phyloP scores from a whole-genome alignment of 768 basidiomycete genomes.

The Termitomyces sp. region DNA sequence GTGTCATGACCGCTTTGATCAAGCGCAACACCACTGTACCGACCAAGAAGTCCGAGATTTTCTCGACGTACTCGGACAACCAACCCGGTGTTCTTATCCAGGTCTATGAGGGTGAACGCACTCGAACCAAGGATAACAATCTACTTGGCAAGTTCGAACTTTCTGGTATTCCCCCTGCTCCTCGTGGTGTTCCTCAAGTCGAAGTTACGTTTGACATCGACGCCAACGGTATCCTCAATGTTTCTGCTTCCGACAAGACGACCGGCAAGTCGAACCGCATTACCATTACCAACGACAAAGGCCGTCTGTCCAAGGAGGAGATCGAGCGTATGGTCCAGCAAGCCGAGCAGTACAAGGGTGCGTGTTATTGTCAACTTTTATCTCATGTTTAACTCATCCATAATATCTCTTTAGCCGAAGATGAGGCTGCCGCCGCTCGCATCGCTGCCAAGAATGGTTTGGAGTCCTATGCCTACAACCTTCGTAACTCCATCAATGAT shows the following conservation, averaged over 20 bases:
- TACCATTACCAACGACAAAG: conserved; percentile 96
- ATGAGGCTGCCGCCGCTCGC: conserved; percentile 81
- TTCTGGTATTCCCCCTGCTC: conserved; percentile 93
- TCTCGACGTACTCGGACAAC: conserved; percentile 98
- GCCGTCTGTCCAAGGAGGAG: conserved; percentile 94
- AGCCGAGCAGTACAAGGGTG: conserved; percentile 89
- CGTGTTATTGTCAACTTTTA: neutral
- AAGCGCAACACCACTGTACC: conserved; percentile 99
- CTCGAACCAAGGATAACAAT: conserved; percentile 98
- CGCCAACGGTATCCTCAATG: conserved; percentile 94
- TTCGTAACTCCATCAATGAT: conserved; percentile 84
- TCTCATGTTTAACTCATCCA: neutral
- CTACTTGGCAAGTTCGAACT: conserved; percentile 98
- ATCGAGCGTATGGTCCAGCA: conserved; percentile 97
- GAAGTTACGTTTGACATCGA: conserved; percentile 99
- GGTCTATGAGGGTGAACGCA: conserved; percentile 98
- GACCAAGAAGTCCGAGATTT: conserved; percentile 97
- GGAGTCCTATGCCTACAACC: conserved; percentile 94
- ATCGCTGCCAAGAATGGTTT: conserved; percentile 88
- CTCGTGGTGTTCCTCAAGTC: conserved; percentile 96
- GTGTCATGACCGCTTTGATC: conserved; percentile 99
- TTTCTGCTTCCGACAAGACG: conserved; percentile 93
- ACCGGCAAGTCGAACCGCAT: conserved; percentile 95
- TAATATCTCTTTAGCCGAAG: conserved; percentile 55
- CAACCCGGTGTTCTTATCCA: conserved; percentile 98